A percentile compares a stretch with the other conserved stretches of the same genome.
phyloP scores from a whole-genome alignment of 1,284 basidiomycete species.

The Trichosporon inkin region DNA sequence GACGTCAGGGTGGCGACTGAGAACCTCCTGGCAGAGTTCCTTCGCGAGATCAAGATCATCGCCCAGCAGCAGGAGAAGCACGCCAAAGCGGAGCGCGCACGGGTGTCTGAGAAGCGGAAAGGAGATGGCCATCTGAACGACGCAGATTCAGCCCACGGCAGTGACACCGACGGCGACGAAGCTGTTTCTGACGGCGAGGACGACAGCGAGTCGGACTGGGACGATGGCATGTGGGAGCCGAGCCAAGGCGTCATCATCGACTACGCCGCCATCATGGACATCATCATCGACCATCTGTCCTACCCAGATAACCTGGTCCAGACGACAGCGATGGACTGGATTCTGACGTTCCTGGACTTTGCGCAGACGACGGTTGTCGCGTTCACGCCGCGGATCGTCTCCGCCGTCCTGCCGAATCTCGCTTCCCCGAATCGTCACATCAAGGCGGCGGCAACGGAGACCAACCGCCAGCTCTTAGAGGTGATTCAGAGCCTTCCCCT shows the following conservation, averaged over 20 bases:
- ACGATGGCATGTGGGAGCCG: slow-evolving; percentile 70
- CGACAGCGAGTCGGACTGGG: slow-evolving; percentile 39
- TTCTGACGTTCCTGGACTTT: slow-evolving; percentile 84
- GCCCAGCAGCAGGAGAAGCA: slow-evolving; percentile 62
- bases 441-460: slow-evolving; percentile 75
- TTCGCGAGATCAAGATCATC: slow-evolving; percentile 86
- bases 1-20: slow-evolving; percentile 92
- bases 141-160: slow-evolving; percentile 50
- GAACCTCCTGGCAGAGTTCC: slow-evolving; percentile 83
- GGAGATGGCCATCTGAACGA: slow-evolving; percentile 27
- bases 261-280: slow-evolving; percentile 88
- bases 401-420: slow-evolving; percentile 87
- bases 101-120: slow-evolving; percentile 17
- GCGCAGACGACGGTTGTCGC: slow-evolving; percentile 88
- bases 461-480: slow-evolving; percentile 76
- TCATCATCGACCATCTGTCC: slow-evolving; percentile 83
- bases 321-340: slow-evolving; percentile 82
- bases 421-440: slow-evolving; percentile 71
- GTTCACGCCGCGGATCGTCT: slow-evolving; percentile 87
- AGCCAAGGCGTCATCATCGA: slow-evolving; percentile 91
- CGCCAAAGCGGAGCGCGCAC: slow-evolving; percentile 24
- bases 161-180: slow-evolving; percentile 27
- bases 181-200: slow-evolving; percentile 33
- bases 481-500: slow-evolving; percentile 78
- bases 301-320: slow-evolving; percentile 82